Evolutionary conservation across 371 early-diverging fungal genomes (phyloP), one percentile per base, ranked within the genome.

Genomic region (Coemansia sp.): DNA sequence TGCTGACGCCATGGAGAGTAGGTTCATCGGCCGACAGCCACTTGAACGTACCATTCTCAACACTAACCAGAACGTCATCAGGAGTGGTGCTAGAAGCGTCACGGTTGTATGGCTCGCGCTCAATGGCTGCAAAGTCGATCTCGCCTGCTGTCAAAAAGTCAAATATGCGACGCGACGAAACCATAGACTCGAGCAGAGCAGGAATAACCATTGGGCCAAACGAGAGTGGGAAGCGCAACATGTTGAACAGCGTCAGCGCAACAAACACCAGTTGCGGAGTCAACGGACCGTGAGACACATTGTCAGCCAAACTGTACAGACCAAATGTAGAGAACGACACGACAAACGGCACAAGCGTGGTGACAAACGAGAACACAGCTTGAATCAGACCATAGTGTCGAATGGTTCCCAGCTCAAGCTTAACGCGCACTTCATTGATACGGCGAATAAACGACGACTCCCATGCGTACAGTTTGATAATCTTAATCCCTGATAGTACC

Each of bases 391-490:
- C 92, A 57, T 94, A 89, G 65, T 85, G 87, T 70, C 85, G 87
- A 58, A 96, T 74, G 19, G 90, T 92, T 2, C 81, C 82, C 64
- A 98, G 71, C 66, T 90, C 91, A n/a, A 84, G 71, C 48, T 85
- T 82, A 49, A 95, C 89, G 61, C 97, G 87, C 19, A 95, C 85
- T 29, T 83, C 82, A 49, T 82, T 76, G n/a, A 95, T 68, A 64
- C 84, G 70, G 71, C 87, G 69, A 63, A 85, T 78, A 61, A 92
- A 91, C 4, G 87, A 75, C 2, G 66, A 63, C 73, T 90, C 91
- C 91, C 92, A 93, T 4, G 90, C 89, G 61, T 91, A 92, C 17
- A 92, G 76, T 77, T 95, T 95, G 74, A 95, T 91, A 23, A 95
- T 92, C 66, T 92, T 92, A 69, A 97, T 96, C 8, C 95, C 96